Percentiles rank a stretch among this genome's conserved stretches.
These are phyloP conservation scores for Phylloboletellus chloephorus DNA, from an alignment of 1,284 basidiomycete species.

Conservation along the genomic window DNA sequence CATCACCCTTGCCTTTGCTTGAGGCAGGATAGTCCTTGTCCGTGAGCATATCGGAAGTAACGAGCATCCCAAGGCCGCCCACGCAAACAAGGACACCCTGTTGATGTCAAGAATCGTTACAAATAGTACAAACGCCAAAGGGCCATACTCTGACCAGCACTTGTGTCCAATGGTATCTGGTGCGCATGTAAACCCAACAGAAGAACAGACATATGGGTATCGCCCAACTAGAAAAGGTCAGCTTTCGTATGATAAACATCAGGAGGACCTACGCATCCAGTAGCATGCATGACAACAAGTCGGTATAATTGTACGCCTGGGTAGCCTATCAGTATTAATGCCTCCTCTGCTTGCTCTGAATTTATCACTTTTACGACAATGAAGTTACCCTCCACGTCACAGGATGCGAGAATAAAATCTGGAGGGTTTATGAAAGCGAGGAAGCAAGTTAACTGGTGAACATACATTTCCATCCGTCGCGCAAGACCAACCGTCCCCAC, in stretches of 20 bases:
- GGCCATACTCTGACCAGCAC: slow-evolving; percentile 45
- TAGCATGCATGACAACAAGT: slow-evolving; percentile 80
- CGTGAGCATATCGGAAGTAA: slow-evolving; percentile 66
- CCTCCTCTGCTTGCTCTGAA: background rate
- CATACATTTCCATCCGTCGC: slow-evolving; percentile 83
- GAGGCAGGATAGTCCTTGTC: slow-evolving; percentile 65
- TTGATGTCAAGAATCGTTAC: background rate
- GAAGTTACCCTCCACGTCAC: slow-evolving; percentile 83
- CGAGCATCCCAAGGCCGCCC: slow-evolving; percentile 71
- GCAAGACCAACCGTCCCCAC: slow-evolving; percentile 65
- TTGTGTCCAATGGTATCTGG: slow-evolving; percentile 78
- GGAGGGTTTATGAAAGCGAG: slow-evolving; percentile 5
- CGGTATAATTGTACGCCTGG: slow-evolving; percentile 80
- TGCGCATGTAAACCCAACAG: slow-evolving; percentile 76
- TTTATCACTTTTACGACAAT: slow-evolving; percentile 63
- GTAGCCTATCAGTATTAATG: slow-evolving; percentile 1
- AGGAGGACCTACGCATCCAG: slow-evolving; percentile 64
- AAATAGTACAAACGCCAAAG: background rate
- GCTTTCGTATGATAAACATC: background rate
- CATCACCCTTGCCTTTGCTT: slow-evolving; percentile 71
- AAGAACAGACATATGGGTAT: slow-evolving; percentile 81
- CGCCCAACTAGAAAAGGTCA: slow-evolving; percentile 57
- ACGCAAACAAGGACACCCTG: slow-evolving; percentile 73
- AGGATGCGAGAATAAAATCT: slow-evolving; percentile 74
- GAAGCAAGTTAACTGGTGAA: slow-evolving; percentile 2